These are phyloP conservation scores for Rhytidiadelphus loreus DNA, from an alignment of 225 moss, liverwort and hornwort species.

Conservation along the genomic window DNA sequence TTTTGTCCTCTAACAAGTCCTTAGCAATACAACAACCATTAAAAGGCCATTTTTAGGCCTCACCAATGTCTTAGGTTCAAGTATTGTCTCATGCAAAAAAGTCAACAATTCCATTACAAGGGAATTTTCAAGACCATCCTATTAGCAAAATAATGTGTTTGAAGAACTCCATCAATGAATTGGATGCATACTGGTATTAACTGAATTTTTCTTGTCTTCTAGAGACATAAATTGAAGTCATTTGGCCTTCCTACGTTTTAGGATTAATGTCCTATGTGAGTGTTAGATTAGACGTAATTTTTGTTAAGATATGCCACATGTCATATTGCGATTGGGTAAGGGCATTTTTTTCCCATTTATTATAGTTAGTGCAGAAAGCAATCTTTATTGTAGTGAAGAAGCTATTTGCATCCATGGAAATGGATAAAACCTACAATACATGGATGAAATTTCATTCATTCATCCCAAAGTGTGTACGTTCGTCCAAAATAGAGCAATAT, in stretches of 20 bases:
- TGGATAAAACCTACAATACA: too few relatives aligned
- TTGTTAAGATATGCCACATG: neutral
- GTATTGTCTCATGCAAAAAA: neutral
- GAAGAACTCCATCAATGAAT: neutral
- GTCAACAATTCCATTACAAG: neutral
- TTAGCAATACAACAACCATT: neutral
- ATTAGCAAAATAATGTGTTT: too few relatives aligned
- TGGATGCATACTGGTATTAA: neutral
- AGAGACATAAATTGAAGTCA: neutral
- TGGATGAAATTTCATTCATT: too few relatives aligned
- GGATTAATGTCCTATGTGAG: neutral
- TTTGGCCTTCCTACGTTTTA: neutral
- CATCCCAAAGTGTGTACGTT: too few relatives aligned
- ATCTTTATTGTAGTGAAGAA: too few relatives aligned
- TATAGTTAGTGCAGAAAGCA: too few relatives aligned
- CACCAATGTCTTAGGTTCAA: neutral
- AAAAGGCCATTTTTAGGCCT: neutral
- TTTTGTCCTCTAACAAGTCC: neutral
- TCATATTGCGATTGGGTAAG: neutral
- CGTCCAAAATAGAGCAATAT: too few relatives aligned
- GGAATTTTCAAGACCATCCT: neutral
- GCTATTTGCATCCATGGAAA: too few relatives aligned
- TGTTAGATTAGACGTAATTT: rapidly evolving
- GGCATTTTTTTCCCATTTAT: too few relatives aligned
- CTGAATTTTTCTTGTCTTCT: neutral